Conservation (phyloP, 495 filamentous ascomycete species). For the Articulospora tetracladia region DNA sequence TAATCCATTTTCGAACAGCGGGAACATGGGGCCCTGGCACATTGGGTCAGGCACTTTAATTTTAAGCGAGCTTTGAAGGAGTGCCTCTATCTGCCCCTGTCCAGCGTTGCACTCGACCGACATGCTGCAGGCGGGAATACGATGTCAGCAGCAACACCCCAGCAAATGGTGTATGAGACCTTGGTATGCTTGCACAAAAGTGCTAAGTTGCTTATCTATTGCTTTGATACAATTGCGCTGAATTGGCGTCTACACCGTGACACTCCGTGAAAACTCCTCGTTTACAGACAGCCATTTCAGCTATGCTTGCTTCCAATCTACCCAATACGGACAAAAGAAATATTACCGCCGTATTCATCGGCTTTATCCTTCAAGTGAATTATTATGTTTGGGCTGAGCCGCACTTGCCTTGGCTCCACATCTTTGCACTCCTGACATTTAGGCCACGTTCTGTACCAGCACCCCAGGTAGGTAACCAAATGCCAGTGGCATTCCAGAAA, state of each 20-base stretch:
- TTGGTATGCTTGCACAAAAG: not conserved
- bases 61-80: not conserved
- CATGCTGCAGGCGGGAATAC: not conserved
- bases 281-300: not conserved
- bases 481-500: slow-evolving; percentile 51
- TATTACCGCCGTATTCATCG: not conserved
- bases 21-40: not conserved
- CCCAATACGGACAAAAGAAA: not conserved
- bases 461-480: slow-evolving; percentile 63
- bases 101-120: not conserved
- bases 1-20: not conserved
- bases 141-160: not conserved
- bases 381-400: not conserved
- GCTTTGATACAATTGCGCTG: not conserved
- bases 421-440: slow-evolving; percentile 56
- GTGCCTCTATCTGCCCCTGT: not conserved
- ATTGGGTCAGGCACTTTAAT: not conserved
- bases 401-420: slow-evolving; percentile 27
- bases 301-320: not conserved
- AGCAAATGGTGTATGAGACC: not conserved
- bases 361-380: not conserved
- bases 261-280: not conserved
- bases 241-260: not conserved
- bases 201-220: not conserved
- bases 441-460: slow-evolving; percentile 42